Conservation (phyloP, 345 rosid species). For the Sonneratia alba region DNA sequence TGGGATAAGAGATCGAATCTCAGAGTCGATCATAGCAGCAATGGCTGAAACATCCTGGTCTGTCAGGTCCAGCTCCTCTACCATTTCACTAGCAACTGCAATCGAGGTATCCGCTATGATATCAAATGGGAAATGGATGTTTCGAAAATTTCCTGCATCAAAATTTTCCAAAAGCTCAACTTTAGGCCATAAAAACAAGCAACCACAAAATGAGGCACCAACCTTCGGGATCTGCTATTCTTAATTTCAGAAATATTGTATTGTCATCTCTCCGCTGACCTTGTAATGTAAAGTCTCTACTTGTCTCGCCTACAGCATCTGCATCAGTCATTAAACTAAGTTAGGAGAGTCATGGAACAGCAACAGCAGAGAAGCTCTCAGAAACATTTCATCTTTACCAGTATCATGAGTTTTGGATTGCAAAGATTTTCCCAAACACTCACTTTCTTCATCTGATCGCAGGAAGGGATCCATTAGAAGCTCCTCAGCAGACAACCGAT, state of each 20-base stretch:
- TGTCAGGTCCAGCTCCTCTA: conserved; percentile 76
- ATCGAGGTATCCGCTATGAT: conserved; percentile 70
- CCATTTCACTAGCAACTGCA: conserved; percentile 95
- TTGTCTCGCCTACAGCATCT: conserved; percentile 27
- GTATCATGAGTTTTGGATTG: conserved; percentile 16
- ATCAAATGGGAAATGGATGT: conserved; percentile 95
- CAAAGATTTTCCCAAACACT: conserved; percentile 19
- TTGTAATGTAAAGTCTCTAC: conserved; percentile 56
- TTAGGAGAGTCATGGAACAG: conserved; percentile 6
- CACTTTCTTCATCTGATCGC: conserved; percentile 44
- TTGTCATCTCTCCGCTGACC: conserved; percentile 71
- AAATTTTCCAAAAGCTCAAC: neutral
- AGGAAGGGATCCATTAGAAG: conserved; percentile 88
- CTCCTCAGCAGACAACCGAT: conserved; percentile 69
- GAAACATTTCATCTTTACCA: conserved; percentile 23
- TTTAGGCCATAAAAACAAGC: neutral
- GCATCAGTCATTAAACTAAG: conserved; percentile 4
- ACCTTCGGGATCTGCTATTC: conserved; percentile 82
- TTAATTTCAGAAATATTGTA: conserved; percentile 77
- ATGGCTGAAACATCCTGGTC: conserved; percentile 80
- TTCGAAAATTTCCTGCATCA: conserved; percentile 60
- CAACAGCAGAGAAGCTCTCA: conserved; percentile 5
- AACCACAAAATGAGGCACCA: conserved; percentile 10
- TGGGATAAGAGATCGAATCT: conserved; percentile 63
- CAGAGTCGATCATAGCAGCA: conserved; percentile 62